These are phyloP conservation scores for Cardiospermum halicacabum DNA, from an alignment of 345 rosid species.

Conservation along the genomic window DNA sequence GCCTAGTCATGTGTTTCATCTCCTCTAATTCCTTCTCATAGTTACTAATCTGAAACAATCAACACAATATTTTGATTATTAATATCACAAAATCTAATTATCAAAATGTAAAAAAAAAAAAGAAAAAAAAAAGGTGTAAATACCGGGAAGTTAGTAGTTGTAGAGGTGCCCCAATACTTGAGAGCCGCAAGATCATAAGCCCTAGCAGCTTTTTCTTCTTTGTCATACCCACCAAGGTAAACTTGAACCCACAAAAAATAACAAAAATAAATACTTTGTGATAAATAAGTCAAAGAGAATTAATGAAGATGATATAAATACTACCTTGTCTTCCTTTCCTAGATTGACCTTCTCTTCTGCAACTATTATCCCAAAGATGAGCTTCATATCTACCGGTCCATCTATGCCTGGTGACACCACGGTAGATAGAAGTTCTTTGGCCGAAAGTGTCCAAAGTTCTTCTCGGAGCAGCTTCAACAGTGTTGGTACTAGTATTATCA, in stretches of 20 bases:
- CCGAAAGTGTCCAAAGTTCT: conserved; percentile 90
- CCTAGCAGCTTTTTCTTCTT: conserved; percentile 99
- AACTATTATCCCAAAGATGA: conserved; percentile 99
- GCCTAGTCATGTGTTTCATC: conserved; percentile 98
- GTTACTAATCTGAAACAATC: conserved; percentile 58
- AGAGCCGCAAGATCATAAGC: conserved; percentile 95
- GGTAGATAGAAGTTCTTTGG: conserved; percentile 93
- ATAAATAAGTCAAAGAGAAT: not conserved
- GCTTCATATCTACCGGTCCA: conserved; percentile 99
- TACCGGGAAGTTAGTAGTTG: conserved; percentile 95
- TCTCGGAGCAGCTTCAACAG: conserved; percentile 71
- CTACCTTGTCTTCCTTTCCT: conserved; percentile 98
- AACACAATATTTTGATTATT: too few relatives aligned
- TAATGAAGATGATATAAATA: not conserved
- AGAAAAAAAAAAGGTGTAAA: not conserved
- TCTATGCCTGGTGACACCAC: conserved; percentile 98
- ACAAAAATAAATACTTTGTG: too few relatives aligned
- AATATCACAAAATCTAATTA: too few relatives aligned
- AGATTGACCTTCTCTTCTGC: conserved; percentile 98
- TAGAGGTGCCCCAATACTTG: conserved; percentile 97
- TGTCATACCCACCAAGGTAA: conserved; percentile 97
- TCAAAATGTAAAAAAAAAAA: not conserved
- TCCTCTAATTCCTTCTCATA: conserved; percentile 97
- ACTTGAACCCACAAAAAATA: conserved; percentile 36
- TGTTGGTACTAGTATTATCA: conserved; percentile 41